Conservation (phyloP, 108 stramenopile genomes). For the Parietichytrium sp. region DNA sequence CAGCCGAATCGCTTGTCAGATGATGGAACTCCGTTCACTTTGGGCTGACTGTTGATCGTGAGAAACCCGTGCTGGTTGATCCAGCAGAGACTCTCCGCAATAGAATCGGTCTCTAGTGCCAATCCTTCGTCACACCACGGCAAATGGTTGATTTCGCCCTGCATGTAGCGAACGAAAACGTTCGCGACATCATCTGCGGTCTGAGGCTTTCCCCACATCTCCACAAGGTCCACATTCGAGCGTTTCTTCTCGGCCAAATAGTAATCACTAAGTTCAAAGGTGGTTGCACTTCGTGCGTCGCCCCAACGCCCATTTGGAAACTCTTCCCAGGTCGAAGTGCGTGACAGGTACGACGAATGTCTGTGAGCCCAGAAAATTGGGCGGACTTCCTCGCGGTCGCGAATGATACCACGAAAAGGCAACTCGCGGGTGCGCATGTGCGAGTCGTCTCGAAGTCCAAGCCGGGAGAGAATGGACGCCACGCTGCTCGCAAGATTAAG, state of each 20-base stretch:
- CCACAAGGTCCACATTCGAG: constrained; percentile 26
- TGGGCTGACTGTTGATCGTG: constrained; percentile 52
- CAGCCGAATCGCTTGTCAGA: constrained; percentile 40
- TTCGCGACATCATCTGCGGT: constrained; percentile 12
- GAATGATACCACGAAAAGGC: constrained; percentile 47
- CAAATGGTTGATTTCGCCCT: constrained; percentile 40
- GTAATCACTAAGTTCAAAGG: constrained; percentile 54
- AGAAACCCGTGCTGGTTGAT: constrained; percentile 48
- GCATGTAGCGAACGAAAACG: constrained; percentile 45
- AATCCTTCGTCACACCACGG: constrained; percentile 50
- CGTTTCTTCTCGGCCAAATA: constrained; percentile 46
- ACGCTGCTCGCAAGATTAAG: constrained; percentile 86
- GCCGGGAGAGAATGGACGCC: constrained; percentile 64
- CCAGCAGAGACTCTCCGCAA: constrained; percentile 17
- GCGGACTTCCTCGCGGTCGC: constrained; percentile 47
- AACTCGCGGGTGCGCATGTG: constrained; percentile 41
- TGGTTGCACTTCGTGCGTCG: constrained; percentile 47
- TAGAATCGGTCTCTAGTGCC: constrained; percentile 38
- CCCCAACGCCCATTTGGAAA: constrained; percentile 58
- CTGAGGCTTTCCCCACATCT: constrained; percentile 15
- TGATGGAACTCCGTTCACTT: constrained; percentile 46
- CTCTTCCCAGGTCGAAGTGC: constrained; percentile 49
- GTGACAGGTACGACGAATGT: constrained; percentile 46
- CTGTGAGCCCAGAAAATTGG: constrained; percentile 55
- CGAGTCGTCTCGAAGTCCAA: constrained; percentile 51